phyloP scores from a whole-genome alignment of 306 rosid species.

The Prunus kanzakura region DNA sequence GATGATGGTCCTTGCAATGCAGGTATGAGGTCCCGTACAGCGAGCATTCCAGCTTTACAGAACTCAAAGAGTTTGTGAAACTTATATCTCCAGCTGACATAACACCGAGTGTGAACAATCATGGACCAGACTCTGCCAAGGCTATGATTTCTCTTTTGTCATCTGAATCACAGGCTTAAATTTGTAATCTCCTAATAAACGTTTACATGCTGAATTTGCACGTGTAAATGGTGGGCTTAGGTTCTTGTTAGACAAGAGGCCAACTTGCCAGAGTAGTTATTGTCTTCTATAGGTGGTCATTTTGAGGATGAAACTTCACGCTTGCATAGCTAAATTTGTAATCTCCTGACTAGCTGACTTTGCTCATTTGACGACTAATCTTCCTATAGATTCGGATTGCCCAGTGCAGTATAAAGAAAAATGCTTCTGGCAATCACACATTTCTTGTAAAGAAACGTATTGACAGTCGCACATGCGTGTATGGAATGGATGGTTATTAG shows the following conservation, averaged over 20 bases:
- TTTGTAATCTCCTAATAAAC: not conserved
- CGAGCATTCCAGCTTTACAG: constrained; percentile 91
- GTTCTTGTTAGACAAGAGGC: not conserved
- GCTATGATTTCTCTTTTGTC: constrained; percentile 71
- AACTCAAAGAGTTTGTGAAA: constrained; percentile 73
- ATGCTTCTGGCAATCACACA: too few species aligned
- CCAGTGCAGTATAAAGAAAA: too few species aligned
- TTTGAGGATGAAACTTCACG: not conserved
- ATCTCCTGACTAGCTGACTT: not conserved
- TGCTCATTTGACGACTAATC: not conserved
- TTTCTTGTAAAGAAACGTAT: too few species aligned
- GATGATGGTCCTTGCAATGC: constrained; percentile 15
- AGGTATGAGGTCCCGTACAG: constrained; percentile 96
- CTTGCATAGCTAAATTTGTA: too few species aligned
- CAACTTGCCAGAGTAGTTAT: not conserved
- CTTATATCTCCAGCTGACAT: constrained; percentile 69
- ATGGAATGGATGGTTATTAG: too few species aligned
- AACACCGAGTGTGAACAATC: constrained; percentile 86
- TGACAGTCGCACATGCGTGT: too few species aligned
- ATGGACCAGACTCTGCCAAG: constrained; percentile 70
- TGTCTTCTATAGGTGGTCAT: not conserved
- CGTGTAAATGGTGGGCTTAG: not conserved
- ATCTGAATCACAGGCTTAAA: constrained; percentile 33
- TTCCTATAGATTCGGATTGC: too few species aligned
- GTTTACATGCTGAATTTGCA: too few species aligned